A percentile compares a stretch with the other conserved stretches of the same genome.
Conservation (phyloP, 2,329 filamentous ascomycete species). For the Leptographium procerum region DNA sequence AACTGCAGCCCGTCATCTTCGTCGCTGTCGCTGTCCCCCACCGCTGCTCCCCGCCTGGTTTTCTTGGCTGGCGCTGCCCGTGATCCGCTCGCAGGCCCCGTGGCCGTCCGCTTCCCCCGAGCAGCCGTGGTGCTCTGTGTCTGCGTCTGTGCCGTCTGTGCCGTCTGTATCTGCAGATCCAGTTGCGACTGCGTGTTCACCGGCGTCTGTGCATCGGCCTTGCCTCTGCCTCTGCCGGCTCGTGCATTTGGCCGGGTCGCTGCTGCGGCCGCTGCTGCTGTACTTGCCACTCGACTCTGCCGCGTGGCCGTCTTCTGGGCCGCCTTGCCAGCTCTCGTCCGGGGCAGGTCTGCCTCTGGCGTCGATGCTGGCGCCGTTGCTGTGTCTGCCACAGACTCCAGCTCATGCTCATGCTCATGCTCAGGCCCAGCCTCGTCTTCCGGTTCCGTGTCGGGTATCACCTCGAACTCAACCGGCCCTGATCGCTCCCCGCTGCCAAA, state of each 20-base stretch:
- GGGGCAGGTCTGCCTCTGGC: constrained; percentile 13
- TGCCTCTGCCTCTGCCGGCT: too few relatives aligned
- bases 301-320: constrained; percentile 18
- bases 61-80: constrained; percentile 6
- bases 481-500: background rate
- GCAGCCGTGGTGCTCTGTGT: constrained; percentile 1
- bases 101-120: constrained; percentile 23
- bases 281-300: too few relatives aligned
- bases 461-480: background rate
- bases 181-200: constrained; percentile 13
- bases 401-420: constrained; percentile 6
- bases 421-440: constrained; percentile 8
- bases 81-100: constrained; percentile 7
- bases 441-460: constrained; percentile 12
- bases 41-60: constrained; percentile 1
- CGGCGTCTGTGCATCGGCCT: background rate
- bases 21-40: constrained; percentile 17
- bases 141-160: background rate
- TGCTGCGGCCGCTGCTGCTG: background rate
- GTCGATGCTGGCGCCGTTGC: constrained; percentile 8
- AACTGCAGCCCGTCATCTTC: constrained; percentile 43
- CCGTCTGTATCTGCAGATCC: background rate
- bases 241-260: background rate
- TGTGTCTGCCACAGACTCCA: constrained; percentile 9
- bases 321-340: constrained; percentile 21